A percentile compares a stretch with the other conserved stretches of the same genome.
Evolutionary conservation across 2,329 filamentous ascomycete genomes (phyloP).

Genomic region (Penicillium thymicola): DNA sequence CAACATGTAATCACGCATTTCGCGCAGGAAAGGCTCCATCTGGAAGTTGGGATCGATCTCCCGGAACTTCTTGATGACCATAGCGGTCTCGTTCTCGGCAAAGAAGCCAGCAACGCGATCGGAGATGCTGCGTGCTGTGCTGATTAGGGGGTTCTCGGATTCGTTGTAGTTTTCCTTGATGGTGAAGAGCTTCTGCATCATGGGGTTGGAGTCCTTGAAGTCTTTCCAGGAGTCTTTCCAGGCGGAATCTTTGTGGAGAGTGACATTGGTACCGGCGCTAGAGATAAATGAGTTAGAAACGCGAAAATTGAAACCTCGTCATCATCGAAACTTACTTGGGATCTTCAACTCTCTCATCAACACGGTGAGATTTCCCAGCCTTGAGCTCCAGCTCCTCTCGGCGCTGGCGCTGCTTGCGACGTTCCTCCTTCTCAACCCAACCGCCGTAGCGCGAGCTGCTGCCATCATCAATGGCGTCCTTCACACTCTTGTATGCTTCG

Average conservation of each 20-base stretch:
- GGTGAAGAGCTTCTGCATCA: constrained; percentile 84
- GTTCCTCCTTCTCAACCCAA: constrained; percentile 95
- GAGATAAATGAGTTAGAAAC: constrained; percentile 30
- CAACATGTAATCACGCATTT: constrained; percentile 96
- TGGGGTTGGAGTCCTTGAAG: constrained; percentile 83
- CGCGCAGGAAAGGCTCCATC: constrained; percentile 87
- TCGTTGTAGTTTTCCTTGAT: constrained; percentile 88
- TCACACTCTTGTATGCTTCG: constrained; percentile 89
- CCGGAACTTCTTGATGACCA: constrained; percentile 97
- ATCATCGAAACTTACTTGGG: constrained; percentile 65
- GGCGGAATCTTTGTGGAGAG: constrained; percentile 90
- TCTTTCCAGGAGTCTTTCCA: constrained; percentile 99
- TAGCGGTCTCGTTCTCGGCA: constrained; percentile 95
- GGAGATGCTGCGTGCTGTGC: constrained; percentile 88
- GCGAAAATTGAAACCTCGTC: constrained; percentile 11
- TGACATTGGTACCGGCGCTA: constrained; percentile 91
- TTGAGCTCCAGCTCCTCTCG: constrained; percentile 62
- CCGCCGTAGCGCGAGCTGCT: constrained; percentile 94
- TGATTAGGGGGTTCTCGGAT: constrained; percentile 93
- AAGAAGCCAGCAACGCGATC: constrained; percentile 94
- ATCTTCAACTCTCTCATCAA: constrained; percentile 72
- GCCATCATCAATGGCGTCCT: constrained; percentile 94
- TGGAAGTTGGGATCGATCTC: constrained; percentile 95
- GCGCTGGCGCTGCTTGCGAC: constrained; percentile 71
- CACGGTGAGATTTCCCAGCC: constrained; percentile 46